Base-by-base conservation (phyloP, 495 filamentous ascomycete genomes). In the Aspergillus conjunctus region DNA sequence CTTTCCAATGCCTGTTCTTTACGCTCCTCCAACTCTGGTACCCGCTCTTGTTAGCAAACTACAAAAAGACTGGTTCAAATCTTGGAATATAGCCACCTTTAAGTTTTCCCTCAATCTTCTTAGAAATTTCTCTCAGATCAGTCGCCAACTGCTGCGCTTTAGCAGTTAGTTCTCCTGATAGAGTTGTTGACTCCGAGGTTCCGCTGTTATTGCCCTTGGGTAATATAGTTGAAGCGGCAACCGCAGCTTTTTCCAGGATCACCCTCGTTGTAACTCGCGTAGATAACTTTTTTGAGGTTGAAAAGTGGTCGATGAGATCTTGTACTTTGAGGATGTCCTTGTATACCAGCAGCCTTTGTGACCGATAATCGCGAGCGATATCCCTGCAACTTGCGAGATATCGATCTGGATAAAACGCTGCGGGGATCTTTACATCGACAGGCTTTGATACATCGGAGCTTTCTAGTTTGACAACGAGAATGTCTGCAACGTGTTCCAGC, bases 341-440 rank as follows among this genome's bases (percentile, higher is more conserved):
- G 18, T 69, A 66, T 4, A 77, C 71, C 21, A 73, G 62, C 9
- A 76, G 69, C 65, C 73, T 73, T 46, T 71, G 71, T 7, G 65
- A 53, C 14, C 79, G 75, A 57, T 85, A 76, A n/a, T 80, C 80
- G 51, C 72, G 79, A 18, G 85, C 74, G 57, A 81, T 66, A 2
- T 85, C 77, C 61, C 78, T 79, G 59, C 82, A 83, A 34, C 71
- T 74, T 54, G 84, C 79, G 59, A 92, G 71, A 71, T 96, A 97
- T 37, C 91, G 82, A 70, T 96, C 92, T 8, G 87, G 81, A 66
- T 93, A 95, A 64, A 92, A 86, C 0, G 84, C 78, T 15, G 83
- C 74, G 32, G 91, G 91, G 18, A 93, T 82, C 14, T 87, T 84
- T 45, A 93, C 74, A 46, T 83, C 81, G 30, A 84, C 71, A 4